Evolutionary conservation across 2,329 filamentous ascomycete genomes (phyloP), one percentile per base, ranked within the genome.

Genomic region (Rhexocercosporidium sp.): DNA sequence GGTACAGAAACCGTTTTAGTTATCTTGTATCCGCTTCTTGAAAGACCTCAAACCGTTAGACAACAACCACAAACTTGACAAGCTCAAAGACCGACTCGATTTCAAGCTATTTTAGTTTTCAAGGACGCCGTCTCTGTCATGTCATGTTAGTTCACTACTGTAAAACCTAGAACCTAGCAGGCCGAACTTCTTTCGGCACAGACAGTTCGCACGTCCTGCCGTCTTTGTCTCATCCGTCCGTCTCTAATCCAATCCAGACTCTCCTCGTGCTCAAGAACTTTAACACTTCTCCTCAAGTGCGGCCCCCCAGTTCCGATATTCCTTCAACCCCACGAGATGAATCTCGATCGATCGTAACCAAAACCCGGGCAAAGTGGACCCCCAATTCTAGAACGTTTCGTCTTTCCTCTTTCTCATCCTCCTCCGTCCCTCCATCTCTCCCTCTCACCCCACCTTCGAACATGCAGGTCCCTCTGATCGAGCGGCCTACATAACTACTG

Each of bases 381-480:
- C 20, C 9, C n/a, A 34, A 12, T 56, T 22, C 20, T 46, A 25
- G 51, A 64, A 44, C 22, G 49, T 57, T 41, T 25, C 49, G 39
- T 20, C 22, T 57, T 12, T 20, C 37, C 22, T 64, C 22, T 20
- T 46, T 16, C 37, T 29, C 37, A n/a, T 25, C 41, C 57, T 46
- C 25, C 12, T n/a, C 44, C n/a, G n/a, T 49, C 16, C 44, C 18
- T 62, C 25, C 25, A 62, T 31, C 37, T 22, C 18, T 56, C 14
- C 25, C 46, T 0, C n/a, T 29, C 18, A 29, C 46, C 39, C 60
- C 29, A 64, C 53, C 62, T 34, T 37, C 53, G 56, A 34, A 9
- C 53, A 64, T 66, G 65, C 60, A 66, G 59, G 65, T 66, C 65
- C 65, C 60, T 60, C 54, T 49, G 60, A 66, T 64, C 65, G 53